phyloP scores from a whole-genome alignment of 306 rosid species.

The Rosa multiflora region DNA sequence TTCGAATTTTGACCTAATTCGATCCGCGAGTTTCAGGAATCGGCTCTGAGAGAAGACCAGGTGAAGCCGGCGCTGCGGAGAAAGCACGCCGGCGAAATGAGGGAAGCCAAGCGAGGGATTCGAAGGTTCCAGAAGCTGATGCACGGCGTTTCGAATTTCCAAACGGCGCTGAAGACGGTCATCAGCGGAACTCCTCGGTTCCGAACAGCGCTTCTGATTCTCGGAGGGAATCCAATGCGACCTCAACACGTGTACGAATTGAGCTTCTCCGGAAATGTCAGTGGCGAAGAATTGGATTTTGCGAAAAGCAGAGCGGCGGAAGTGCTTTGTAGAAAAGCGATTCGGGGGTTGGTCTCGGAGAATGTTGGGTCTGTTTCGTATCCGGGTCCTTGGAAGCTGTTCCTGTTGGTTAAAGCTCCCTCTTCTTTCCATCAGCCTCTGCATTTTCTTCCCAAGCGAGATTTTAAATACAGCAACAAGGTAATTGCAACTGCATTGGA shows the following conservation, averaged over 20 bases:
- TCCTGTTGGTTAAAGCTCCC: slow-evolving; percentile 80
- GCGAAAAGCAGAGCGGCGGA: slow-evolving; percentile 64
- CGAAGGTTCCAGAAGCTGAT: slow-evolving; percentile 73
- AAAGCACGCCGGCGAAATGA: slow-evolving; percentile 58
- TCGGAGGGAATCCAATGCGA: slow-evolving; percentile 75
- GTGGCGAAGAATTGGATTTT: slow-evolving; percentile 43
- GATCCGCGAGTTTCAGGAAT: slow-evolving; percentile 44
- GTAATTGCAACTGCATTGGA: slow-evolving; percentile 27
- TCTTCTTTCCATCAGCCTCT: slow-evolving; percentile 67
- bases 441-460: slow-evolving; percentile 94
- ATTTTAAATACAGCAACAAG: slow-evolving; percentile 70
- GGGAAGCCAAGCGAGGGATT: slow-evolving; percentile 71
- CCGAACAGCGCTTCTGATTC: slow-evolving; percentile 52
- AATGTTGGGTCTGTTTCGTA: slow-evolving; percentile 74
- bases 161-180: slow-evolving; percentile 58
- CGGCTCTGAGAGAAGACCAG: slow-evolving; percentile 39
- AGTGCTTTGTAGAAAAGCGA: slow-evolving; percentile 77
- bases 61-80: slow-evolving; percentile 59
- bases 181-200: slow-evolving; percentile 44
- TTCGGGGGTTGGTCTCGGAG: slow-evolving; percentile 67
- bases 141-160: slow-evolving; percentile 48
- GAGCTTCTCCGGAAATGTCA: slow-evolving; percentile 42
- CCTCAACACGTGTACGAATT: slow-evolving; percentile 67
- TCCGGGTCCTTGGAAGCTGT: slow-evolving; percentile 74
- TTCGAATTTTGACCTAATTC: slow-evolving; percentile 12